A percentile compares a stretch with the other conserved stretches of the same genome.
These are phyloP conservation scores for Clarireedia sp. DNA, from an alignment of 2,329 filamentous ascomycete species.

Conservation along the genomic window DNA sequence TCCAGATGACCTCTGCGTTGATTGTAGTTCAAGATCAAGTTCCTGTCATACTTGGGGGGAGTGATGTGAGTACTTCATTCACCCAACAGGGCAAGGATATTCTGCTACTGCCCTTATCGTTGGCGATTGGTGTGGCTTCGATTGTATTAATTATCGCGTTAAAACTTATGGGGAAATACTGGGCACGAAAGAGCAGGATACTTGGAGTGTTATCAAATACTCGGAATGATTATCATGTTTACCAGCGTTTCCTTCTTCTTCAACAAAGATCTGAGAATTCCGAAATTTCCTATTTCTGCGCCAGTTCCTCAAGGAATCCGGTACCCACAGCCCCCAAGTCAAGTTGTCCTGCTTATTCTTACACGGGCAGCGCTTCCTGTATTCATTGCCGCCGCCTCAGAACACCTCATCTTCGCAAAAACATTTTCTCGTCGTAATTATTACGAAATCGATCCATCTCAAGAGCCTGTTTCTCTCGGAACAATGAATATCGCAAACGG, in stretches of 20 bases:
- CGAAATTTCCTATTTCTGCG: not conserved
- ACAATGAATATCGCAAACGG: slow-evolving; percentile 55
- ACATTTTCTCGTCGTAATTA: slow-evolving; percentile 54
- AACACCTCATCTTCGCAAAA: slow-evolving; percentile 57
- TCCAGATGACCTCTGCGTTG: slow-evolving; percentile 58
- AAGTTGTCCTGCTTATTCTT: not conserved
- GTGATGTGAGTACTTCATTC: slow-evolving; percentile 27
- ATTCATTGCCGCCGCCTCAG: slow-evolving; percentile 49
- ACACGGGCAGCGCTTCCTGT: slow-evolving; percentile 37
- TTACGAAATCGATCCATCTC: slow-evolving; percentile 55
- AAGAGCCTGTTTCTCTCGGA: slow-evolving; percentile 58
- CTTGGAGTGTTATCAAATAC: not conserved
- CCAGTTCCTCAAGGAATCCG: not conserved
- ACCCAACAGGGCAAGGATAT: not conserved
- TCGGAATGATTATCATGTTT: not conserved
- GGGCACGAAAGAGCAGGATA: not conserved
- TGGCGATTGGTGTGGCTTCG: not conserved
- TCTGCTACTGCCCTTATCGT: not conserved
- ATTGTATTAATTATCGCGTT: not conserved
- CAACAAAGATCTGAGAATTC: not conserved
- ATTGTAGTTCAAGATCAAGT: slow-evolving; percentile 60
- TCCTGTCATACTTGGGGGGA: slow-evolving; percentile 38
- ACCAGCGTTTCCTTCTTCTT: not conserved
- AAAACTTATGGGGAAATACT: not conserved
- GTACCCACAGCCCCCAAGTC: not conserved